These are phyloP conservation scores for Diatrype stigma DNA, from an alignment of 2,329 filamentous ascomycete genomes.

Conservation along the genomic window DNA sequence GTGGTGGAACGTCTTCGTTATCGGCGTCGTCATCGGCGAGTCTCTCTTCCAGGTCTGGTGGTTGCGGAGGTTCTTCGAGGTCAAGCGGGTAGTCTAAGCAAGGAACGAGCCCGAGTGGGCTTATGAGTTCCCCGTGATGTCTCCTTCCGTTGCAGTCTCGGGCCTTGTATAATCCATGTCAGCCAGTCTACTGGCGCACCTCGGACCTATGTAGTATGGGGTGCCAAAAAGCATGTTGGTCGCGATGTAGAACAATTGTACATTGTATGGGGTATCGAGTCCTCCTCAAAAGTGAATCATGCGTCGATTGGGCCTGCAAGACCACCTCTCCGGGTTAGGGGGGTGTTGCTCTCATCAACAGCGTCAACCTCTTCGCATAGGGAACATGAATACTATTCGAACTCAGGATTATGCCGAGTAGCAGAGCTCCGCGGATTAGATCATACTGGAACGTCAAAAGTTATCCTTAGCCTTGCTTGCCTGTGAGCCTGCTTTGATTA, in stretches of 20 bases:
- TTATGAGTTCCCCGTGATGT: background rate
- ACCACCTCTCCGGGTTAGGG: too few relatives aligned
- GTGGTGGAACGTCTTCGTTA: slow-evolving; percentile 99
- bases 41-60: slow-evolving; percentile 99
- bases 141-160: background rate
- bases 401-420: too few relatives aligned
- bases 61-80: slow-evolving; percentile 97
- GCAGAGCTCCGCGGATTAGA: too few relatives aligned
- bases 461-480: too few relatives aligned
- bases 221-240: background rate
- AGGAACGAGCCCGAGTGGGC: background rate
- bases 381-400: too few relatives aligned
- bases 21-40: slow-evolving; percentile 82
- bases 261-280: background rate
- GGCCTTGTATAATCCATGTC: background rate
- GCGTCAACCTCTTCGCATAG: too few relatives aligned
- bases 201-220: background rate
- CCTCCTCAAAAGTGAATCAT: too few relatives aligned
- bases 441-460: too few relatives aligned
- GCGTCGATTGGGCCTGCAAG: too few relatives aligned
- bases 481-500: too few relatives aligned
- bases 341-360: too few relatives aligned
- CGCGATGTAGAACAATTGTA: background rate
- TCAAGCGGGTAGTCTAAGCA: slow-evolving; percentile 60
- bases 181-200: background rate